Base-by-base conservation (phyloP, 2,329 filamentous ascomycete species). In the Colletotrichum theobromicola region DNA sequence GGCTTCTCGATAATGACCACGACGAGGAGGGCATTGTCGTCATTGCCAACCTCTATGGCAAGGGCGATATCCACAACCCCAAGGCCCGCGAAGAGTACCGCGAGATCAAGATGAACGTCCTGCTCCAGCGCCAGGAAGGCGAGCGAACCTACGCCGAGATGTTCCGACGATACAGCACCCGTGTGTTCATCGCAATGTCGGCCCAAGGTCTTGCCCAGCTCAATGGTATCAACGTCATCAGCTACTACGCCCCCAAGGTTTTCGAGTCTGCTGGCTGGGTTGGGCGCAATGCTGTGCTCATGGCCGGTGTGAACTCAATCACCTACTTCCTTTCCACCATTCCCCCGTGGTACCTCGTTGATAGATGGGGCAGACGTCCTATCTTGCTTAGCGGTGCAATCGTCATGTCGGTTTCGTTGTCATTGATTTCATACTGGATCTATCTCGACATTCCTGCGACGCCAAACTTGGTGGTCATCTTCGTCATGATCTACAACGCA, bases 221-320 rank as follows among this genome's bases (percentile, higher is more conserved):
- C 68, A 98, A 98, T 86, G 97, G 97, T 77, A 99, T 99, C 87
- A 99, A 99, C 85, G 97, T 99, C 82, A 99, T 99, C 77, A 98
- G 96, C 2, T 99, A 98, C 88, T 99, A 99, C 82, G 97, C 97
- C 1, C 97, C 97, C 0, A 92, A 97, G 70, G 96, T 98, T 18
- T 98, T 99, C 80, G 96, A 98, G 85, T 96, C 96, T 74, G 97
- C 97, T 46, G 96, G 97, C n/a, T 98, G 96, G 97, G 86, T 91
- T 70, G 97, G 96, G 32, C 95, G 96, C 78, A 90, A 95, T 74
- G 97, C 97, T 7, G 94, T 98, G 77, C 90, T 98, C 75, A 98
- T 98, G 97, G 98, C 97, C 8, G 97, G 97, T 70, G 95, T 98
- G 84, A 99, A 98, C 85, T 95, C 93, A 71, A 93, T 92, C 77